These are phyloP conservation scores for Fusarium brachygibbosum DNA, from an alignment of 2,329 filamentous ascomycete genomes.

Conservation along the genomic window DNA sequence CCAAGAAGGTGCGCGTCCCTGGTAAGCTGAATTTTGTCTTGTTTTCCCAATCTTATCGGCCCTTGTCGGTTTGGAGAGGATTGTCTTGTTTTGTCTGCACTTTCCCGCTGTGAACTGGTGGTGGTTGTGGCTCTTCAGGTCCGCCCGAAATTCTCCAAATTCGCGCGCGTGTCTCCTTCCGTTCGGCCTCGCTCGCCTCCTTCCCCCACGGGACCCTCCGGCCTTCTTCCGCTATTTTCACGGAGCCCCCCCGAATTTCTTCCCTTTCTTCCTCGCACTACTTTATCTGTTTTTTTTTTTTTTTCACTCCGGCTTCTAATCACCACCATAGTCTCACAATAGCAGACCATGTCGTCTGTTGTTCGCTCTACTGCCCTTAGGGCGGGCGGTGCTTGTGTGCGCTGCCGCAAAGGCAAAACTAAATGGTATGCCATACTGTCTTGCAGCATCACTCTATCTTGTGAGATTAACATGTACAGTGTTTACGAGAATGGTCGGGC, in stretches of 20 bases:
- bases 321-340: too few species aligned
- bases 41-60: background rate
- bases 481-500: constrained; percentile 73
- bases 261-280: background rate
- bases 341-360: constrained; percentile 60
- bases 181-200: constrained; percentile 36
- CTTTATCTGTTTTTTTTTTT: too few species aligned
- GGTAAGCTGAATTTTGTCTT: constrained; percentile 3
- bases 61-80: background rate
- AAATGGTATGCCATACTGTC: constrained; percentile 63
- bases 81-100: background rate
- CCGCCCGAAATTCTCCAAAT: constrained; percentile 37
- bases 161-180: constrained; percentile 41
- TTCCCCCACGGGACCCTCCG: constrained; percentile 41
- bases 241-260: constrained; percentile 38
- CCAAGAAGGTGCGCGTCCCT: constrained; percentile 20
- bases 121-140: constrained; percentile 21
- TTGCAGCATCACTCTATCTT: too few species aligned
- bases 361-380: constrained; percentile 71
- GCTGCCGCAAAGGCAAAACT: constrained; percentile 74
- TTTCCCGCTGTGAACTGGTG: constrained; percentile 12
- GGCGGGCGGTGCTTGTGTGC: constrained; percentile 72
- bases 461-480: too few species aligned
- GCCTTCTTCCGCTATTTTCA: constrained; percentile 42
- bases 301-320: too few species aligned